These are phyloP conservation scores for Colletotrichum sp. DNA, from an alignment of 2,329 filamentous ascomycete genomes.

Conservation along the genomic window DNA sequence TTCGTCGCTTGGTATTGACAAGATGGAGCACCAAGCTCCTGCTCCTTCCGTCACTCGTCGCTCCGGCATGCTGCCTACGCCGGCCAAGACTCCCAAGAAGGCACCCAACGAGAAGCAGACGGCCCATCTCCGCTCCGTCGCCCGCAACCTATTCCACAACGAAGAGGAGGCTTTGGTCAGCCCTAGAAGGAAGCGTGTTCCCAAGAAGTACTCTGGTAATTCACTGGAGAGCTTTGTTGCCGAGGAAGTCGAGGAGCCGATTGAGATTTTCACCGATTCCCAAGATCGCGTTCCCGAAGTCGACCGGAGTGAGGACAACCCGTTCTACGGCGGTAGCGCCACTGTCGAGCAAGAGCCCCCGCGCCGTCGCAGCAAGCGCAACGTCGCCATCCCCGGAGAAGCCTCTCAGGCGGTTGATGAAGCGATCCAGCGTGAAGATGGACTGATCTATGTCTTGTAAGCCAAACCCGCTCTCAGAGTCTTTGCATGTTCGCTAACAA, in stretches of 20 bases:
- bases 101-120: conserved; percentile 55
- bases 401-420: conserved; percentile 66
- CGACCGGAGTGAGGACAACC: conserved; percentile 72
- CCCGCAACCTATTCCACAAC: conserved; percentile 67
- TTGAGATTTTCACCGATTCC: conserved; percentile 79
- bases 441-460: conserved; percentile 80
- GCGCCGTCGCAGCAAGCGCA: conserved; percentile 60
- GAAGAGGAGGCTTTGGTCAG: conserved; percentile 62
- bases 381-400: conserved; percentile 61
- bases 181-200: conserved; percentile 60
- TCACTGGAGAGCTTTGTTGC: conserved; percentile 63
- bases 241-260: conserved; percentile 62
- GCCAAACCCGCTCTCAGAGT: conserved; percentile 39
- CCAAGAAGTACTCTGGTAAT: conserved; percentile 61
- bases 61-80: conserved; percentile 73
- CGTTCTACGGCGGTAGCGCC: conserved; percentile 64
- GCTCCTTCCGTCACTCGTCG: conserved; percentile 33
- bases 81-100: conserved; percentile 78
- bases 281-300: conserved; percentile 77
- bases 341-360: conserved; percentile 42
- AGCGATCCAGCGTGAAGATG: conserved; percentile 69
- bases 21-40: conserved; percentile 17
- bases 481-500: conserved; percentile 7
- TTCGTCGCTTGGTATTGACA: conserved; percentile 41
- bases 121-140: conserved; percentile 57